phyloP scores from a whole-genome alignment of 2,329 filamentous ascomycete species.

The Stemphylium lycopersici region DNA sequence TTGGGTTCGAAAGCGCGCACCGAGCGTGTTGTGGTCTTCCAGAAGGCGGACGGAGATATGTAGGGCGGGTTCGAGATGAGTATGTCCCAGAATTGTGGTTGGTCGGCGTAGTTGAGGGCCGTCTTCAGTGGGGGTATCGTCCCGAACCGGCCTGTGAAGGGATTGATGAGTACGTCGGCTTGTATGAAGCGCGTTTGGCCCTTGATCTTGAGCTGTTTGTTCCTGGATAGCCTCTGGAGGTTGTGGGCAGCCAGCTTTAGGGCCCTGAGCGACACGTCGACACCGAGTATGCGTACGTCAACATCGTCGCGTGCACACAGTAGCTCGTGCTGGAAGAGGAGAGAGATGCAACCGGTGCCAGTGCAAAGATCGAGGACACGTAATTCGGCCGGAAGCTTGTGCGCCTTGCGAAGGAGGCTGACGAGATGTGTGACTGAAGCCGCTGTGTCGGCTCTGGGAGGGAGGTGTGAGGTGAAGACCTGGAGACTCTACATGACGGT shows the following conservation, averaged over 20 bases:
- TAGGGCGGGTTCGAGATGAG: slow-evolving; percentile 92
- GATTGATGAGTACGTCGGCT: slow-evolving; percentile 55
- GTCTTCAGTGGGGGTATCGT: slow-evolving; percentile 20
- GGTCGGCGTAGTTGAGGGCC: slow-evolving; percentile 18
- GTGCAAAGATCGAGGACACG: slow-evolving; percentile 85
- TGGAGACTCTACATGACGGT: background rate
- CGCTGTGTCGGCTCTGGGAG: slow-evolving; percentile 55
- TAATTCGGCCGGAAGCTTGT: slow-evolving; percentile 48
- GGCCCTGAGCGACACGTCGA: slow-evolving; percentile 75
- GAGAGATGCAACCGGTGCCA: slow-evolving; percentile 86
- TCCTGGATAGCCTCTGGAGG: slow-evolving; percentile 49
- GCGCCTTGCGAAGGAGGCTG: slow-evolving; percentile 30
- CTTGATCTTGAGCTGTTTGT: background rate
- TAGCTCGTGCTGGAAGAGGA: slow-evolving; percentile 73
- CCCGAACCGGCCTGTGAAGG: slow-evolving; percentile 53
- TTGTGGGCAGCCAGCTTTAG: slow-evolving; percentile 72
- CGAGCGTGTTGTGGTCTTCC: slow-evolving; percentile 68
- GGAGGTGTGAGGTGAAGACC: slow-evolving; percentile 15
- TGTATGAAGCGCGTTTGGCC: slow-evolving; percentile 54
- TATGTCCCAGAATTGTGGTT: slow-evolving; percentile 58
- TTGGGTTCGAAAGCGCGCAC: slow-evolving; percentile 83
- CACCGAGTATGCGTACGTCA: slow-evolving; percentile 63
- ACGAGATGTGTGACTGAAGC: slow-evolving; percentile 45
- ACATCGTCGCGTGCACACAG: slow-evolving; percentile 33
- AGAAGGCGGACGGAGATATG: slow-evolving; percentile 70